Conservation (phyloP, 2,329 filamentous ascomycete genomes). For the Sclerotinia subarctica region DNA sequence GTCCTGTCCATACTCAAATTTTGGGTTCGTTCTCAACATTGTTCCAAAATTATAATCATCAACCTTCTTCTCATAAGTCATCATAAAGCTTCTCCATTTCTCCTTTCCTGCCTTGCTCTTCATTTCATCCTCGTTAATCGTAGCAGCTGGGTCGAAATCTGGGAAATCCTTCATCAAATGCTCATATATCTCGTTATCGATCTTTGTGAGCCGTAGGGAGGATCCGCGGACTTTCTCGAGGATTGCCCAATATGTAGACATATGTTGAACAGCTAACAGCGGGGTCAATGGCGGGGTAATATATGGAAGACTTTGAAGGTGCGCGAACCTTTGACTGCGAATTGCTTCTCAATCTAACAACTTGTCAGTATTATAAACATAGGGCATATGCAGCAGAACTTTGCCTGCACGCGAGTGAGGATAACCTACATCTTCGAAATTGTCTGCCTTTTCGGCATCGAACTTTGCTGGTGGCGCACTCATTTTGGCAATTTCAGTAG, state of each 20-base stretch:
- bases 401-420: constrained; percentile 7
- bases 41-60: constrained; percentile 98
- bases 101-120: constrained; percentile 97
- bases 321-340: constrained; percentile 81
- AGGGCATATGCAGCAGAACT: constrained; percentile 16
- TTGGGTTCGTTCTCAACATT: constrained; percentile 76
- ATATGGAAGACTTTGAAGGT: constrained; percentile 1
- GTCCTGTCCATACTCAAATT: constrained; percentile 80
- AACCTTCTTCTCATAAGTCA: constrained; percentile 88
- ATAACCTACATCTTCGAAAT: constrained; percentile 62
- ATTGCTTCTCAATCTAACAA: constrained; percentile 92
- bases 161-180: constrained; percentile 87
- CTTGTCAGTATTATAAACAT: constrained; percentile 24
- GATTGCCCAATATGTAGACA: constrained; percentile 95
- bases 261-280: constrained; percentile 75
- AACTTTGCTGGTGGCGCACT: constrained; percentile 41
- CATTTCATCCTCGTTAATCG: constrained; percentile 89
- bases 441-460: constrained; percentile 62
- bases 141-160: constrained; percentile 79
- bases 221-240: constrained; percentile 88
- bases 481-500: constrained; percentile 21
- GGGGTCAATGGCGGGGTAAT: constrained; percentile 32
- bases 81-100: constrained; percentile 91
- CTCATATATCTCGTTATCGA: constrained; percentile 91
- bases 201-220: constrained; percentile 83